Evolutionary conservation across 2,329 filamentous ascomycete species (phyloP).

Genomic region (Monilinia vaccinii-corymbosi): DNA sequence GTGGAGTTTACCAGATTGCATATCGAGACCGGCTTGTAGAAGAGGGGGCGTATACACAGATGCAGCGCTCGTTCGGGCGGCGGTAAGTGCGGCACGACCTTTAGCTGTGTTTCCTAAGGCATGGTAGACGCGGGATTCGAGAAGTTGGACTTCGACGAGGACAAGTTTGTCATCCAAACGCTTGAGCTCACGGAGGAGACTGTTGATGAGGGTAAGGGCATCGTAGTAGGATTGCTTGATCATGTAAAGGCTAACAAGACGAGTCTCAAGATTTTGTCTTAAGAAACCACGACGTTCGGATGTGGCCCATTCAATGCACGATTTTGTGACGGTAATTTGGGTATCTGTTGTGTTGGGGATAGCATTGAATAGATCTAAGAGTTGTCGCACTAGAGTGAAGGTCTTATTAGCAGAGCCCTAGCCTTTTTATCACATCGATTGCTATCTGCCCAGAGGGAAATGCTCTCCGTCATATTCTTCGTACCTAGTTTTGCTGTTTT

Average conservation of each 20-base stretch:
- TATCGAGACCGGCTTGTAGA: slow-evolving; percentile 91
- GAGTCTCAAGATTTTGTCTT: slow-evolving; percentile 94
- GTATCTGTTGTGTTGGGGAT: slow-evolving; percentile 93
- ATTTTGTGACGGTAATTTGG: slow-evolving; percentile 92
- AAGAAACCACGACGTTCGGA: slow-evolving; percentile 92
- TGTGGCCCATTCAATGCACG: slow-evolving; percentile 98
- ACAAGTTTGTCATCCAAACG: slow-evolving; percentile 97
- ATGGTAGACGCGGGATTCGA: slow-evolving; percentile 96
- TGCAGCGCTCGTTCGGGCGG: slow-evolving; percentile 86
- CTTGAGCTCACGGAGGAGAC: slow-evolving; percentile 91
- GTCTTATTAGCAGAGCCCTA: not conserved
- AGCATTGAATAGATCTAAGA: slow-evolving; percentile 88
- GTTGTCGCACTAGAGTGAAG: slow-evolving; percentile 67
- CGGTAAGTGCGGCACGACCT: slow-evolving; percentile 87
- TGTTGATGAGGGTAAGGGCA: slow-evolving; percentile 91
- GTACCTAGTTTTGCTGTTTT: slow-evolving; percentile 97
- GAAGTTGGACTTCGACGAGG: slow-evolving; percentile 91
- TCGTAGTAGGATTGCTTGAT: slow-evolving; percentile 97
- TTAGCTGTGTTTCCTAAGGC: slow-evolving; percentile 94
- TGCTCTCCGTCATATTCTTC: slow-evolving; percentile 24
- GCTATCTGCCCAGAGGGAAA: not conserved
- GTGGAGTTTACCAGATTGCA: slow-evolving; percentile 99
- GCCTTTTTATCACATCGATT: not conserved
- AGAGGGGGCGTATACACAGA: slow-evolving; percentile 95
- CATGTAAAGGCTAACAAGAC: slow-evolving; percentile 91